Conservation (phyloP, 2,329 filamentous ascomycete genomes). For the Pseudogymnoascus pannorum region DNA sequence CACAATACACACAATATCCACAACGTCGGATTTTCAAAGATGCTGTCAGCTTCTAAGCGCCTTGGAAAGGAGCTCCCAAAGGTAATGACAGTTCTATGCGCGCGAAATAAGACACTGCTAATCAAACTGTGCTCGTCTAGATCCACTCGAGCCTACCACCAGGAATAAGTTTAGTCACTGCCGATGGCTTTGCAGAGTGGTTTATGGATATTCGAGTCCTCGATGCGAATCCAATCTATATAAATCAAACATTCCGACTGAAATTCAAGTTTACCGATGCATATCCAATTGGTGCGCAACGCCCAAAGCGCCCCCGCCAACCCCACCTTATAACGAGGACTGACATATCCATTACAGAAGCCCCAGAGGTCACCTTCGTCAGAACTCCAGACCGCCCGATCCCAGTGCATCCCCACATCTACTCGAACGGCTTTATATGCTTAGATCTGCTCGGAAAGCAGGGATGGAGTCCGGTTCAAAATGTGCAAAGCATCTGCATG, state of each 20-base stretch:
- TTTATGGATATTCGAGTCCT: constrained; percentile 84
- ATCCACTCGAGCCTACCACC: constrained; percentile 39
- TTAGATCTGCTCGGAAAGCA: constrained; percentile 81
- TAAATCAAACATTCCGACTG: constrained; percentile 70
- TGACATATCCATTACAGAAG: constrained; percentile 48
- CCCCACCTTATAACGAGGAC: neutral
- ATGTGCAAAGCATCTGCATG: constrained; percentile 94
- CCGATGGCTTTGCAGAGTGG: constrained; percentile 85
- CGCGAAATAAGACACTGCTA: neutral
- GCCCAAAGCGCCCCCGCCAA: neutral
- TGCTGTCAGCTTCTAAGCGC: constrained; percentile 45
- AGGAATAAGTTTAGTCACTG: constrained; percentile 70
- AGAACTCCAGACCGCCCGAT: constrained; percentile 59
- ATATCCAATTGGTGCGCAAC: constrained; percentile 76
- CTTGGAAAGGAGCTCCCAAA: constrained; percentile 53
- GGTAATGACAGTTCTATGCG: constrained; percentile 30
- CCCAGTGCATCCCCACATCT: constrained; percentile 95
- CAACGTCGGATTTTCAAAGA: neutral
- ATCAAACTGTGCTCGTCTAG: constrained; percentile 15
- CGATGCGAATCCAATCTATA: constrained; percentile 83
- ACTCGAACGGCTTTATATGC: constrained; percentile 97
- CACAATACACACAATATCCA: neutral
- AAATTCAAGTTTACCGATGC: constrained; percentile 77
- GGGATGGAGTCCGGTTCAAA: constrained; percentile 95
- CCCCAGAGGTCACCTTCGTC: constrained; percentile 88